Base-by-base conservation (phyloP, 2,329 filamentous ascomycete species). In the Nothophoma quercina region DNA sequence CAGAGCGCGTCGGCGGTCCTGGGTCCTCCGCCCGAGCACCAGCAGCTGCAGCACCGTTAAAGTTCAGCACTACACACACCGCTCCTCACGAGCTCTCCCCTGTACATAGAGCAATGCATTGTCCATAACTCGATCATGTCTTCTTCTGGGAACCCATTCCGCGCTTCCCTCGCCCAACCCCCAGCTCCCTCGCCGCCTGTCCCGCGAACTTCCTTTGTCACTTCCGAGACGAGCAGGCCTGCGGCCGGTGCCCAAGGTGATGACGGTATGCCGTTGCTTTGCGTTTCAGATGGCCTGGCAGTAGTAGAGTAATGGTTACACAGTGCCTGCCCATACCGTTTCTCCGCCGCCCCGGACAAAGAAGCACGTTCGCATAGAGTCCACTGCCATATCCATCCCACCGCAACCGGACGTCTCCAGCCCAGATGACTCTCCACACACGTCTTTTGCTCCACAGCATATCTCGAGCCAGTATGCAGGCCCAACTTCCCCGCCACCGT, bases 311-410 rank as follows among this genome's bases (percentile, higher is more conserved):
- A 73, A 74, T 70, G 56, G 52, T 67, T 60, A 56, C 56, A 66
- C 62, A 73, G 71, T 63, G 52, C 62, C 58, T 59, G 63, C 65
- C 56, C 58, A 57, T 36, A 49, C 51, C 56, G 47, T 58, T 49
- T 47, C 68, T 35, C 53, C 58, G 58, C 52, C 56, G 52, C 60
- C 63, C 51, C 67, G 62, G 67, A 79, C 83, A 53, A 88, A 89
- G 75, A 88, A 84, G 62, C 67, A 67, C 65, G 87, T 90, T 55
- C 84, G 87, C 65, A 77, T 78, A 65, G 73, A 74, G 47, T 77
- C 76, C 38, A 75, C 76, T 32, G 68, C 74, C 28, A 67, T 68
- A 21, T 70, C 71, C 41, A 65, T 65, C 43, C 65, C 71, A 55
- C 71, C 65, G 65, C 67, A 71, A 63, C 60, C 71, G 63, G 66